Percentiles rank a stretch among this genome's conserved stretches.
These are phyloP conservation scores for Penicillium fuscoglaucum DNA, from an alignment of 2,329 filamentous ascomycete genomes.

Conservation along the genomic window DNA sequence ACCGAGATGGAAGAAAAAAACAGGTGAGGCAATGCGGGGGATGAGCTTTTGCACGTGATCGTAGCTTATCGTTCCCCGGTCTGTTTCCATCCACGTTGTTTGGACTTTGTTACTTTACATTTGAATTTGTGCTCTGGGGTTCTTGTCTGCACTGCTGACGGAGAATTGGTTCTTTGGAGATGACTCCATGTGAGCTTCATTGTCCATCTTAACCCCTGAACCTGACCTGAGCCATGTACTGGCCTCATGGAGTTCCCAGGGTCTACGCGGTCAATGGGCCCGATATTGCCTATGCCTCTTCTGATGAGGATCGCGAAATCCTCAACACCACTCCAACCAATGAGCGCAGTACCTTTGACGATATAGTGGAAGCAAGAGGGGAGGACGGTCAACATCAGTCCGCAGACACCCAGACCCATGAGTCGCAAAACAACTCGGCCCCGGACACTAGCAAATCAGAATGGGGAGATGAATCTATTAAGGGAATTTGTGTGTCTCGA, in stretches of 20 bases:
- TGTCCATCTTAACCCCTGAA: slow-evolving; percentile 29
- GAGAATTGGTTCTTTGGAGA: slow-evolving; percentile 29
- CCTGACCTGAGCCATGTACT: slow-evolving; percentile 47
- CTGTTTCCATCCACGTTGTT: slow-evolving; percentile 4
- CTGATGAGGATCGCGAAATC: slow-evolving; percentile 28
- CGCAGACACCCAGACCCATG: neutral
- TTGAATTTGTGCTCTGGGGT: neutral
- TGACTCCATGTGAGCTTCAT: slow-evolving; percentile 41
- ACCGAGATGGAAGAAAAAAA: slow-evolving; percentile 10
- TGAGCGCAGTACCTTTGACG: slow-evolving; percentile 29
- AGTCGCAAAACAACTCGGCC: slow-evolving; percentile 10
- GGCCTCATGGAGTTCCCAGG: slow-evolving; percentile 52
- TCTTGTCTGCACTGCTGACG: neutral
- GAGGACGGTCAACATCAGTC: slow-evolving; percentile 3
- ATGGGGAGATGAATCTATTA: slow-evolving; percentile 64
- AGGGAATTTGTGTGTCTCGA: slow-evolving; percentile 74
- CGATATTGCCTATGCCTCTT: slow-evolving; percentile 32
- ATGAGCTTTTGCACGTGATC: slow-evolving; percentile 26
- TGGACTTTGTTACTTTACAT: slow-evolving; percentile 5
- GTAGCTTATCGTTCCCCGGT: slow-evolving; percentile 20
- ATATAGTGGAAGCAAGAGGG: slow-evolving; percentile 16
- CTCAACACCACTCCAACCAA: slow-evolving; percentile 19
- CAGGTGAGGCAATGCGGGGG: slow-evolving; percentile 24
- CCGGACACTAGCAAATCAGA: slow-evolving; percentile 33
- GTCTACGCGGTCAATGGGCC: slow-evolving; percentile 51